These are phyloP conservation scores for Podaxis rugospora DNA, from an alignment of 768 basidiomycete genomes.

Conservation along the genomic window DNA sequence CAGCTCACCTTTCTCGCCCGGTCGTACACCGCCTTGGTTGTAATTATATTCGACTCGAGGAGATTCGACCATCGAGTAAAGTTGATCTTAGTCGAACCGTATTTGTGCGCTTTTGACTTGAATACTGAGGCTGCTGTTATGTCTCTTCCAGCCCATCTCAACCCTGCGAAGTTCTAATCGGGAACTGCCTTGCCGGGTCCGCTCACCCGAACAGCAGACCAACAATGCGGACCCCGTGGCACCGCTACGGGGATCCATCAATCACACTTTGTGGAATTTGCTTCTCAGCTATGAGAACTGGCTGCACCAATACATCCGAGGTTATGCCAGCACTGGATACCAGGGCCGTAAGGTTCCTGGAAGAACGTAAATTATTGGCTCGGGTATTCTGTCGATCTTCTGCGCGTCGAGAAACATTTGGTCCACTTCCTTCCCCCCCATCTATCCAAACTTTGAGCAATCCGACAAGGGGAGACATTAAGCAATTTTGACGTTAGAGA, in stretches of 20 bases:
- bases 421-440: not conserved
- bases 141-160: not conserved
- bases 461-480: not conserved
- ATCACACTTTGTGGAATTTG: not conserved
- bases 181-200: constrained; percentile 1
- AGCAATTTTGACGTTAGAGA: not conserved
- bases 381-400: not conserved
- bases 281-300: not conserved
- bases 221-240: not conserved
- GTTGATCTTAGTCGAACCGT: too few relatives aligned
- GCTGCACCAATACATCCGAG: not conserved
- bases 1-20: not conserved
- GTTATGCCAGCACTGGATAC: not conserved
- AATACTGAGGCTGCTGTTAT: not conserved
- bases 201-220: not conserved
- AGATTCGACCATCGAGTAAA: too few relatives aligned
- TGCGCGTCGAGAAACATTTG: not conserved
- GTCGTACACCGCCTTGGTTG: not conserved
- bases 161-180: not conserved
- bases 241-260: not conserved
- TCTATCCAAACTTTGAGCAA: not conserved
- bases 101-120: not conserved
- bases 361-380: not conserved
- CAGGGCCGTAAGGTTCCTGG: not conserved
- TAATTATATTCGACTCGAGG: not conserved